These are phyloP conservation scores for Geotrichum cucujoidarum DNA, from an alignment of 1,139 yeast genomes.

Conservation along the genomic window DNA sequence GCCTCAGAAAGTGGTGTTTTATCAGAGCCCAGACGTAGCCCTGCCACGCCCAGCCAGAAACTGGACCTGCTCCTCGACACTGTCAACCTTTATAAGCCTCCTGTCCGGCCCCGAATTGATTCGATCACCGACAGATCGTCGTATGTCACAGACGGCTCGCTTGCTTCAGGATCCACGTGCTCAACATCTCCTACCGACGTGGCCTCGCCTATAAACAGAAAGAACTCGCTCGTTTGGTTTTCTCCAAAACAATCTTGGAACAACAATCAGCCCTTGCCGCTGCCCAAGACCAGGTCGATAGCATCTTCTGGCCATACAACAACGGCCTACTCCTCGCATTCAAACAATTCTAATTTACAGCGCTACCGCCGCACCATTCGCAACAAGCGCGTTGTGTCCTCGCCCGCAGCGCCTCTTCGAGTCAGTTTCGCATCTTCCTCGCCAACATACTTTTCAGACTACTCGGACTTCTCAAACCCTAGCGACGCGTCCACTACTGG, in stretches of 20 bases:
- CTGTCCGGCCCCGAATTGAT: background rate
- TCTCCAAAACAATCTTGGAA: background rate
- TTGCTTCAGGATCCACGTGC: background rate
- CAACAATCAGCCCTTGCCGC: background rate
- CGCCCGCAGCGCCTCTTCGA: background rate
- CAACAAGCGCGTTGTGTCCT: background rate
- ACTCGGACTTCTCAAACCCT: background rate
- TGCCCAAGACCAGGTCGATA: background rate
- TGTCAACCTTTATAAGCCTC: background rate
- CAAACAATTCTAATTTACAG: too few species aligned
- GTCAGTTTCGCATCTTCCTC: background rate
- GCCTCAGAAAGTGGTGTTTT: background rate
- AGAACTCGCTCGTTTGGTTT: conserved; percentile 1
- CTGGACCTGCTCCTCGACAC: background rate
- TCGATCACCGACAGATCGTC: background rate
- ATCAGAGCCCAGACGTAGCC: too few species aligned
- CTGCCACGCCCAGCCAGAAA: conserved; percentile 1
- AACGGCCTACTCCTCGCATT: too few species aligned
- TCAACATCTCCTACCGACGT: background rate
- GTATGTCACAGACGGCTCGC: background rate
- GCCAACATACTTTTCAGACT: background rate
- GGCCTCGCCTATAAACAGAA: background rate
- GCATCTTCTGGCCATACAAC: background rate
- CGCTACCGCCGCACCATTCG: background rate
- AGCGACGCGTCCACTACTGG: conserved; percentile 3